Conservation (phyloP, 148 eudicot genomes). For the Fagopyrum tataricum region DNA sequence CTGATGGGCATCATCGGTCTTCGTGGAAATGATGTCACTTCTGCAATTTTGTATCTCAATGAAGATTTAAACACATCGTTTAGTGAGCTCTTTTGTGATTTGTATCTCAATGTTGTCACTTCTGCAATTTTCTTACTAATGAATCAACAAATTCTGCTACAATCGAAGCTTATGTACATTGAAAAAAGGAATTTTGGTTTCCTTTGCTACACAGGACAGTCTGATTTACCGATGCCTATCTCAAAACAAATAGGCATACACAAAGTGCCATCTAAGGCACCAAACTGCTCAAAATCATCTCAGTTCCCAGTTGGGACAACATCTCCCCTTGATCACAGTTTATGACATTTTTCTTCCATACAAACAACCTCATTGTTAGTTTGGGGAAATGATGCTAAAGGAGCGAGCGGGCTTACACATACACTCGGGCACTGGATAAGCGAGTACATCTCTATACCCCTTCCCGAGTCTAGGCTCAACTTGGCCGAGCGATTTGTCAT, state of each 20-base stretch:
- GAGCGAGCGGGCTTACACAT: conserved; percentile 41
- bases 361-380: neutral
- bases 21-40: neutral
- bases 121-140: neutral
- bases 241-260: neutral
- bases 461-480: conserved; percentile 50
- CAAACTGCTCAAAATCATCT: neutral
- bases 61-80: too few relatives aligned
- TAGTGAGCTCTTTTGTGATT: neutral
- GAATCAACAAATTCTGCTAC: neutral
- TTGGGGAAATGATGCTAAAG: neutral
- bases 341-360: too few relatives aligned
- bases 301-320: neutral
- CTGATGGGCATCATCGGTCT: too few relatives aligned
- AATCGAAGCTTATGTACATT: too few relatives aligned
- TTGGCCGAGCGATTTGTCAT: conserved; percentile 47
- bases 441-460: conserved; percentile 56
- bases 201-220: too few relatives aligned
- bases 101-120: neutral
- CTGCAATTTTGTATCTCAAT: neutral
- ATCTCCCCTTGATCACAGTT: neutral
- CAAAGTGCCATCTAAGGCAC: neutral
- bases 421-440: conserved; percentile 71
- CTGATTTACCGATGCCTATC: too few relatives aligned
- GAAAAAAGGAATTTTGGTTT: too few relatives aligned